Percentiles rank a stretch among this genome's conserved stretches.
Evolutionary conservation across 768 basidiomycete genomes (phyloP).

Genomic region (Rhizopogon rudus): DNA sequence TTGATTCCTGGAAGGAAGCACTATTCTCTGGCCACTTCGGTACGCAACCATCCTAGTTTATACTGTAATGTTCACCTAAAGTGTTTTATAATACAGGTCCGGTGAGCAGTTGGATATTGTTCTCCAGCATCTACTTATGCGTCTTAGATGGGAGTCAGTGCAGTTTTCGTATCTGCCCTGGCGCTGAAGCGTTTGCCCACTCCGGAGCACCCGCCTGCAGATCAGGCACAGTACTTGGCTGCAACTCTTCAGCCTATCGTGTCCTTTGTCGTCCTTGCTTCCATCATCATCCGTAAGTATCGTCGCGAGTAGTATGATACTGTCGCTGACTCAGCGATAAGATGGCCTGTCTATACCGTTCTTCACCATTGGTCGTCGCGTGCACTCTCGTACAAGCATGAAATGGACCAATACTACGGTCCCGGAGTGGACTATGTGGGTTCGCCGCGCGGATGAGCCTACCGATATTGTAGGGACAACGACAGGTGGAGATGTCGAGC

Average conservation of each 20-base stretch:
- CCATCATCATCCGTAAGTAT: slow-evolving; percentile 74
- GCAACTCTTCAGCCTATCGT: slow-evolving; percentile 77
- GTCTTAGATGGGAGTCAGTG: slow-evolving; percentile 82
- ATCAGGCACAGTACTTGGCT: slow-evolving; percentile 70
- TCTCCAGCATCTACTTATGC: neutral
- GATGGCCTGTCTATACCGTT: slow-evolving; percentile 70
- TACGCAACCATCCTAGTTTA: slow-evolving; percentile 18
- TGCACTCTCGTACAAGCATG: slow-evolving; percentile 39
- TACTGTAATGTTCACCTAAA: neutral
- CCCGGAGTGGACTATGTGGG: slow-evolving; percentile 44
- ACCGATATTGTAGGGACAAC: neutral
- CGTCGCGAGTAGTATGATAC: neutral
- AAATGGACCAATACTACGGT: slow-evolving; percentile 32
- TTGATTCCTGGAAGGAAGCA: slow-evolving; percentile 79
- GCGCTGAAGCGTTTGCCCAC: slow-evolving; percentile 58
- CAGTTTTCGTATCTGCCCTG: slow-evolving; percentile 81
- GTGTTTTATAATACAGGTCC: slow-evolving; percentile 36
- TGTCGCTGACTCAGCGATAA: slow-evolving; percentile 13
- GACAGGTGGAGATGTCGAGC: slow-evolving; percentile 15
- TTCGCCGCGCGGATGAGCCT: slow-evolving; percentile 19
- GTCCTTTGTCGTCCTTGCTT: slow-evolving; percentile 80
- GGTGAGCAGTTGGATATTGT: slow-evolving; percentile 27
- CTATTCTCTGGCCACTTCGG: slow-evolving; percentile 92
- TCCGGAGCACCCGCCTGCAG: slow-evolving; percentile 54
- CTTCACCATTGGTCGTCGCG: slow-evolving; percentile 48